Percentiles rank a stretch among this genome's conserved stretches.
phyloP scores from a whole-genome alignment of 2,329 filamentous ascomycete species.

The Podosphaera leucotricha region DNA sequence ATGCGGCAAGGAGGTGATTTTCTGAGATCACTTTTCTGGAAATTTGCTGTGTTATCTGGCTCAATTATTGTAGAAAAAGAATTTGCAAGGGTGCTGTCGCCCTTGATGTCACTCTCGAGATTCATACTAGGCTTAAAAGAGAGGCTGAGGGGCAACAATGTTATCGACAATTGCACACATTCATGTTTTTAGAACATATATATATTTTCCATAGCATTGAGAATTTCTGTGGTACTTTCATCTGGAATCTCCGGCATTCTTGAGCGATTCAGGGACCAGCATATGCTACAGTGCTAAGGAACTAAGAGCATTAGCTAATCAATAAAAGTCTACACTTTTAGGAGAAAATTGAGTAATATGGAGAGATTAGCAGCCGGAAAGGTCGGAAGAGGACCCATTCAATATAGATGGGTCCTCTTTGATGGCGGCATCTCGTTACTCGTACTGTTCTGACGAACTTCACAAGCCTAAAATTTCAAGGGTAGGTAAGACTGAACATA shows the following conservation, averaged over 20 bases:
- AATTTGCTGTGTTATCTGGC: neutral
- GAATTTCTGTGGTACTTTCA: neutral
- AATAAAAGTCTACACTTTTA: slow-evolving; percentile 1
- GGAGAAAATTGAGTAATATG: neutral
- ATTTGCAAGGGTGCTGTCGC: neutral
- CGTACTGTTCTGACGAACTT: neutral
- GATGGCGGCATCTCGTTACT: neutral
- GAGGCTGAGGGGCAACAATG: no score
- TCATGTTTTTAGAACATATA: neutral
- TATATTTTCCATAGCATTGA: neutral
- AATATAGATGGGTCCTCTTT: neutral
- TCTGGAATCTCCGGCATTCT: neutral
- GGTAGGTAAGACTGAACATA: neutral
- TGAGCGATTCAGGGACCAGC: neutral
- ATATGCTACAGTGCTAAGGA: neutral
- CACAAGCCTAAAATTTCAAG: neutral
- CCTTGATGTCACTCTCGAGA: neutral
- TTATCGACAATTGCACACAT: neutral
- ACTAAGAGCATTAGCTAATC: neutral
- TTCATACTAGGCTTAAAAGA: neutral
- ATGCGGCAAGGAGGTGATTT: slow-evolving; percentile 5
- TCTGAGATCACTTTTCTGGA: slow-evolving; percentile 6
- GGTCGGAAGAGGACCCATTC: neutral
- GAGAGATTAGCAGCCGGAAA: neutral
- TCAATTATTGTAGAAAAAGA: neutral